Base-by-base conservation (phyloP, 1,139 yeast species). In the Magnusiomyces tetraspermus region DNA sequence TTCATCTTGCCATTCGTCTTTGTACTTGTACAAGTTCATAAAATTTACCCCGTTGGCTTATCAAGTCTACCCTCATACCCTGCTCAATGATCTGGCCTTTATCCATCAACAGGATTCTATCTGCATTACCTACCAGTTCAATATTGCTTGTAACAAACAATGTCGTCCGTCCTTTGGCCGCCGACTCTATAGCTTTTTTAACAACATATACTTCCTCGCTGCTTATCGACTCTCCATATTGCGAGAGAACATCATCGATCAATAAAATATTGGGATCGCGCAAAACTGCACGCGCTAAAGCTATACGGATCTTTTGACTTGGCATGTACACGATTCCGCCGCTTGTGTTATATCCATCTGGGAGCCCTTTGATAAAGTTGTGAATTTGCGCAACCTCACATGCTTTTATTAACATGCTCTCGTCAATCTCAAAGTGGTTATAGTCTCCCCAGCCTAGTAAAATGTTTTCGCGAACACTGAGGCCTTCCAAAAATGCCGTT, bases 391-490 rank as follows among this genome's bases (percentile, higher is more conserved):
- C 92, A 66, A 84, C 78, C 49, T 73, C 75, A 21, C 89, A 79
- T 0, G 89, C 96, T 49, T 73, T 33, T 15, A 46, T 74, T 52
- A 79, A 74, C 46, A 89, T 76, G 60, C 81, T 82, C 54, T 82
- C 85, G n/a, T 46, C 77, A 1, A 79, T 73, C 24, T 80, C 79
- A 53, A 73, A 75, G 15, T 49, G 61, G 30, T 80, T 76, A 2
- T 19, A 24, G 13, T 46, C 36, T 17, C 42, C 36, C 40, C 45
- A 28, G 69, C 67, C 97, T 62, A 88, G 84, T 36, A 80, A 71
- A 50, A 92, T 82, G 63, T 92, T 90, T 45, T 89, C 96, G 53
- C 90, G 97, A 58, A 88, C 82, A 1, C 97, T 95, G 13, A 51
- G 31, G 1, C 44, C 54, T 26, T 53, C 52, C 33, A 53, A 10